Conservation (phyloP, 139 green algal genomes). For the Eudorina sp. region DNA sequence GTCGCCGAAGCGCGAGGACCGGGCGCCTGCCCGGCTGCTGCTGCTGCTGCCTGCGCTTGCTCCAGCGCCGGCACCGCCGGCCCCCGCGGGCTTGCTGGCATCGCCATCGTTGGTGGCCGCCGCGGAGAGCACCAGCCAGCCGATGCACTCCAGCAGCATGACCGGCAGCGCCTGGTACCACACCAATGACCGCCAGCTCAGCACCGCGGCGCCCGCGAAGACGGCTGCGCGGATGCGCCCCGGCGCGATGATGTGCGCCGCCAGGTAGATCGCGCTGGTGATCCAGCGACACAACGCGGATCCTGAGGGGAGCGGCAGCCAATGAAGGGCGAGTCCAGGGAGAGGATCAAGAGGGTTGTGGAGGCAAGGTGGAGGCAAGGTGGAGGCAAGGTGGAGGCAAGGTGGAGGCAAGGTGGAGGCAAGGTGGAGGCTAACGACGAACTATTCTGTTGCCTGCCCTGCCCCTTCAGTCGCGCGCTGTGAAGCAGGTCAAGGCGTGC, state of each 20-base stretch:
- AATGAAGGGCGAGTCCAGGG: not conserved
- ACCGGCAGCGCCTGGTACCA: constrained; percentile 42
- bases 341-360: not conserved
- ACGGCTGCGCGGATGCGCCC: not conserved
- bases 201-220: not conserved
- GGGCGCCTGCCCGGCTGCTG: not conserved
- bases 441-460: too few relatives aligned
- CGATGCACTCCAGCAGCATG: constrained; percentile 11
- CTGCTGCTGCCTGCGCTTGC: not conserved
- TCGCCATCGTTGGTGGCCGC: not conserved
- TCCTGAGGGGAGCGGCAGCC: not conserved
- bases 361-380: too few relatives aligned
- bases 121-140: constrained; percentile 22
- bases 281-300: not conserved
- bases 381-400: too few relatives aligned
- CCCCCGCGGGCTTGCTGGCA: not conserved
- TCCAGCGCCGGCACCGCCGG: not conserved
- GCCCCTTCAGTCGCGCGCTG: too few relatives aligned
- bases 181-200: not conserved
- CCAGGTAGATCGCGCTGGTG: not conserved
- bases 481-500: too few relatives aligned
- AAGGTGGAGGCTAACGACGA: too few relatives aligned
- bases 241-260: not conserved
- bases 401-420: too few relatives aligned
- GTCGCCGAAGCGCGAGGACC: not conserved